Conservation (phyloP, 495 filamentous ascomycete genomes). For the Stereocaulon alpinum region DNA sequence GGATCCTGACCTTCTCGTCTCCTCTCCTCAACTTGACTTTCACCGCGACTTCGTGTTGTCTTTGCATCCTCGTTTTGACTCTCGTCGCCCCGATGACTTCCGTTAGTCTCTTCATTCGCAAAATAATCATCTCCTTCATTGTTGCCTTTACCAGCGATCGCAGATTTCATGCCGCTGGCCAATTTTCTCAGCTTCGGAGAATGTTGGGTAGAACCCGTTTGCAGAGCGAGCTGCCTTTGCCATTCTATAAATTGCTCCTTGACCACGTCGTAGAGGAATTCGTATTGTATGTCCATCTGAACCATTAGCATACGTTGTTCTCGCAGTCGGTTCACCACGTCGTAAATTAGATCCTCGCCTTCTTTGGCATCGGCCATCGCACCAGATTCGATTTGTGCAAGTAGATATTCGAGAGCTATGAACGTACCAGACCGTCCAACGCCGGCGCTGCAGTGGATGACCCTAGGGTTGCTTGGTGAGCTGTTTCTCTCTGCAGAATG, state of each 20-base stretch:
- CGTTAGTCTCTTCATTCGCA: neutral
- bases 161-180: conserved; percentile 13
- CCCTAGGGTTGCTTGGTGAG: conserved; percentile 57
- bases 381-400: conserved; percentile 70
- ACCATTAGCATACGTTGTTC: conserved; percentile 96
- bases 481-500: conserved; percentile 62
- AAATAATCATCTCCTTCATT: conserved; percentile 5
- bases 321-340: conserved; percentile 70
- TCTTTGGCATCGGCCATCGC: conserved; percentile 42
- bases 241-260: conserved; percentile 49
- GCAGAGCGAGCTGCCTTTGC: conserved; percentile 8
- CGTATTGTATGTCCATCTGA: conserved; percentile 74
- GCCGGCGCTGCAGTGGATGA: conserved; percentile 90
- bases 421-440: conserved; percentile 93
- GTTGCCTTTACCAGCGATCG: conserved; percentile 2
- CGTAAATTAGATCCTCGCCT: conserved; percentile 51
- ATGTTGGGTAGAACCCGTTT: conserved; percentile 9
- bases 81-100: neutral
- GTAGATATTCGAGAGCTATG: conserved; percentile 83
- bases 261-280: conserved; percentile 84
- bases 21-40: neutral
- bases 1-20: conserved; percentile 7
- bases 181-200: conserved; percentile 16
- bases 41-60: neutral
- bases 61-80: neutral